Evolutionary conservation across 345 rosid genomes (phyloP).

Genomic region (Linum tenue): DNA sequence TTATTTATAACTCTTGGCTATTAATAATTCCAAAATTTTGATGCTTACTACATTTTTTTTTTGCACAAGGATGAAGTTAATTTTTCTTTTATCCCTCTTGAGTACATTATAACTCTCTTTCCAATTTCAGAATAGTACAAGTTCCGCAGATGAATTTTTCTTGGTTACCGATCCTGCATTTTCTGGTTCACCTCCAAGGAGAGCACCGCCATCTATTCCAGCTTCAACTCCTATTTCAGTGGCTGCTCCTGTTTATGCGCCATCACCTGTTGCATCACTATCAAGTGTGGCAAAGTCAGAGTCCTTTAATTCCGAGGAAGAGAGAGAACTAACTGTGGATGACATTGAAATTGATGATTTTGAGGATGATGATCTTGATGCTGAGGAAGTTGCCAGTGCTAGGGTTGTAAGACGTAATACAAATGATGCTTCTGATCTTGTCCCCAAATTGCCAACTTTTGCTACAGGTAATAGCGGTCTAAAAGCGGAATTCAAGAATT

Average conservation of each 20-base stretch:
- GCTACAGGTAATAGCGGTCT: constrained; percentile 87
- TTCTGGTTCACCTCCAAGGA: constrained; percentile 93
- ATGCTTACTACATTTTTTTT: background rate
- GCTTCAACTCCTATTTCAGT: constrained; percentile 18
- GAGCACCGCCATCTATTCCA: constrained; percentile 72
- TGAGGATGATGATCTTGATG: constrained; percentile 60
- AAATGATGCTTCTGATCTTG: constrained; percentile 64
- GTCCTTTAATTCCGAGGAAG: constrained; percentile 60
- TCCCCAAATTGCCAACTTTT: constrained; percentile 68
- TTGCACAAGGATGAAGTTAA: background rate
- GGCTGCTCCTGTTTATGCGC: constrained; percentile 20
- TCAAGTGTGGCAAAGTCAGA: constrained; percentile 27
- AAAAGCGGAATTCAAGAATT: background rate
- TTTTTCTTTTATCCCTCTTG: constrained; percentile 5
- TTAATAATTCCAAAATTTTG: background rate
- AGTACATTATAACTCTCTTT: constrained; percentile 12
- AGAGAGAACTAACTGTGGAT: constrained; percentile 83
- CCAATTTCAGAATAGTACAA: constrained; percentile 49
- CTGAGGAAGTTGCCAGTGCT: constrained; percentile 51
- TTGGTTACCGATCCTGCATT: constrained; percentile 68
- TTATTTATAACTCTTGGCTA: background rate
- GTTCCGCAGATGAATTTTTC: constrained; percentile 75
- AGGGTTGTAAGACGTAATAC: constrained; percentile 64
- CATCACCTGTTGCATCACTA: constrained; percentile 32
- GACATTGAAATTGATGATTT: constrained; percentile 98